phyloP scores from a whole-genome alignment of 2,329 filamentous ascomycete species.

The Exophiala alcalophila region DNA sequence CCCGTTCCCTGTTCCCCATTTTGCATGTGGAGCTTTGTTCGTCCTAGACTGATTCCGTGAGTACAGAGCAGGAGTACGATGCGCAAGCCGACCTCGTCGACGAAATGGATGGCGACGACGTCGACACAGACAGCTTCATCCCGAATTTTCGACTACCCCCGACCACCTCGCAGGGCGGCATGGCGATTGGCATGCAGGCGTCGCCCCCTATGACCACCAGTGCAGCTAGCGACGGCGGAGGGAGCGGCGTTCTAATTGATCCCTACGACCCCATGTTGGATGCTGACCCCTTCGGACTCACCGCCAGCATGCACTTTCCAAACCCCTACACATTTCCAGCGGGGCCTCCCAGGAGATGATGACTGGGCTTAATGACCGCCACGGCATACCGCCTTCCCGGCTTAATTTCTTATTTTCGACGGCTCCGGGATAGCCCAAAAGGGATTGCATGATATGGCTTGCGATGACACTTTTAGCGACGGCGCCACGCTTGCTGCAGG shows the following conservation, averaged over 20 bases:
- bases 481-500: too few relatives aligned
- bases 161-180: slow-evolving; percentile 31
- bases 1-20: slow-evolving; percentile 49
- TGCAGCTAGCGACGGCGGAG: slow-evolving; percentile 37
- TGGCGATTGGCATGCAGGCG: slow-evolving; percentile 43
- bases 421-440: too few relatives aligned
- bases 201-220: slow-evolving; percentile 43
- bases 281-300: slow-evolving; percentile 88
- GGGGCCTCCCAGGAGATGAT: slow-evolving; percentile 21
- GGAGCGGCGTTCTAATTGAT: slow-evolving; percentile 56
- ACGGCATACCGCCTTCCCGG: neutral
- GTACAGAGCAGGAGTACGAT: slow-evolving; percentile 94
- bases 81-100: slow-evolving; percentile 86
- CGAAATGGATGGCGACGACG: slow-evolving; percentile 68
- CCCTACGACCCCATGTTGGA: slow-evolving; percentile 84
- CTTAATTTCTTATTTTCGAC: neutral
- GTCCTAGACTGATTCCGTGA: slow-evolving; percentile 66
- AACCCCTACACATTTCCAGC: slow-evolving; percentile 61
- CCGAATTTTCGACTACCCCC: slow-evolving; percentile 45
- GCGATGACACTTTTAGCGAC: neutral
- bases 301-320: slow-evolving; percentile 92
- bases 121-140: slow-evolving; percentile 66
- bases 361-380: neutral
- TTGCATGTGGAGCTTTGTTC: slow-evolving; percentile 58
- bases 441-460: slow-evolving; percentile 7